Conservation (phyloP, 169 alveolate genomes). For the Cytauxzoon felis region DNA sequence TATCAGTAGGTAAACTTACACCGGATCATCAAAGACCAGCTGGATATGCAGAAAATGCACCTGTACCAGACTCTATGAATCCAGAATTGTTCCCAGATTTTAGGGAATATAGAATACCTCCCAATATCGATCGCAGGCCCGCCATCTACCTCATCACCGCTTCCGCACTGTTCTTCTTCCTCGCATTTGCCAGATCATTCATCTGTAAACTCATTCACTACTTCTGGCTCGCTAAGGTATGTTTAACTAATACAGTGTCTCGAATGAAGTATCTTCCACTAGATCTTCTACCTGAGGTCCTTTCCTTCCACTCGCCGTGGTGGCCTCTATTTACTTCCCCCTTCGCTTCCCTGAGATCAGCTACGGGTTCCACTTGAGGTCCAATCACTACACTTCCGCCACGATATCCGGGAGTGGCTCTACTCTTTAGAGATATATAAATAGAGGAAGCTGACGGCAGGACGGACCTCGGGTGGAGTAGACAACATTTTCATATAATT, state of each 20-base stretch:
- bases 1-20: slow-evolving; percentile 76
- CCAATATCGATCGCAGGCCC: slow-evolving; percentile 78
- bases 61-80: slow-evolving; percentile 76
- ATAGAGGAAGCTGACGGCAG: neutral
- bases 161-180: slow-evolving; percentile 70
- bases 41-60: slow-evolving; percentile 79
- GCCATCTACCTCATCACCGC: slow-evolving; percentile 78
- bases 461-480: neutral
- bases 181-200: slow-evolving; percentile 72
- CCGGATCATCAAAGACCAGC: slow-evolving; percentile 85
- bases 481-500: neutral
- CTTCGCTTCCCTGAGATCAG: too few species aligned
- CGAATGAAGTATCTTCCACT: neutral
- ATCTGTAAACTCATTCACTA: slow-evolving; percentile 76
- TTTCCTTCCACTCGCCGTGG: too few species aligned
- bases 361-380: too few species aligned
- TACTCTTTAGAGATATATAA: too few species aligned
- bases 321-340: too few species aligned
- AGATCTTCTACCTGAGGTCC: too few species aligned
- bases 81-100: slow-evolving; percentile 82
- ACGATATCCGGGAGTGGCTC: too few species aligned
- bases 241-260: neutral
- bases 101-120: slow-evolving; percentile 78
- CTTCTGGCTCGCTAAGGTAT: slow-evolving; percentile 76
- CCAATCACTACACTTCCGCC: too few species aligned